Evolutionary conservation across 306 rosid genomes (phyloP), one percentile per base, ranked within the genome.

Genomic region (Gillenia trifoliata): DNA sequence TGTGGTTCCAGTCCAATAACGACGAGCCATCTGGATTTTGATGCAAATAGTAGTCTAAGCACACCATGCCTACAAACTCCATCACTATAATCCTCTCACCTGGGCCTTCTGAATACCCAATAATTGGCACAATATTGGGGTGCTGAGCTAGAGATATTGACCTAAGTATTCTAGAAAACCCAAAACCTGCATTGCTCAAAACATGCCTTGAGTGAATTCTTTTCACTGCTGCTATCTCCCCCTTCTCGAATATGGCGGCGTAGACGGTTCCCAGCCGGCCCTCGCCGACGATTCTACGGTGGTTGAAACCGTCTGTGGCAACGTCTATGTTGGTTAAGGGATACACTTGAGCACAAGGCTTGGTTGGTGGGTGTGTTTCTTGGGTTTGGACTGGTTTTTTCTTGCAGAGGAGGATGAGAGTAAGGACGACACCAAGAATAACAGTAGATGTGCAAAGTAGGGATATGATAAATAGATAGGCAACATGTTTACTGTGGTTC

Each of bases 261-360:
- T 89, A 94, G 7, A 94, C 92, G 0, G 85, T 94, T 63, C 98
- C 98, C 1, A 94, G 47, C 11, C 90, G 94, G 20, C 96, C 98
- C 17, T 85, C 72, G 12, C 98, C 96, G 2, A 94, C 64, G 25
- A 90, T 83, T 80, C 97, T 86, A 8, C 84, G 81, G 8, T 75
- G 81, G 67, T 60, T 91, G 89, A 94, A 94, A 49, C 94, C 94
- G 31, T 93, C 91, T 0, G 97, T 91, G 38, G 95, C 98, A 4
- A 84, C 59, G 50, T 94, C 85, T 5, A 94, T 79, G 64, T 82
- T 84, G 61, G 75, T 85, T 41, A 93, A 76, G 1, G 84, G 66
- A 78, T 81, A 90, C 31, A 84, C 67, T 19, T 80, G 82, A 60
- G 96, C 93, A 64, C 62, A 70, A 9, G 70, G 70, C 82, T 83